Base-by-base conservation (phyloP, 768 basidiomycete species). In the Auriscalpium microsporum region DNA sequence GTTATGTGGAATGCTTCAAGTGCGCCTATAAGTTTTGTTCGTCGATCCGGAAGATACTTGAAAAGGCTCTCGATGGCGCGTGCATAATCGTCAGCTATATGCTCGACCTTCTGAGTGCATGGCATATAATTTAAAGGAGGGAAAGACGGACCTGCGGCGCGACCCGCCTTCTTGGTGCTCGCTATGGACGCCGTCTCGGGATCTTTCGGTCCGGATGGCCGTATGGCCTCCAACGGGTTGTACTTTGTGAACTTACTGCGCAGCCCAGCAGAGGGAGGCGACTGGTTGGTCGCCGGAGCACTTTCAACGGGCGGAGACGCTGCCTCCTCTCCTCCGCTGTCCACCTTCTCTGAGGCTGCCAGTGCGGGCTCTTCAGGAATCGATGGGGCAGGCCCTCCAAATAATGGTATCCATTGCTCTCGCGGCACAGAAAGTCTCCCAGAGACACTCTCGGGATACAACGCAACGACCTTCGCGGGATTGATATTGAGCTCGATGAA, bases 401-500 rank as follows among this genome's bases (percentile, higher is more conserved):
- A 96, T 3, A 94, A 71, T 5, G 78, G 73, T 64, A 95, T 85
- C 89, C 92, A 94, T 8, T 75, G 71, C 1, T 85, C 84, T 45
- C 72, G 78, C 10, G 84, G 80, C 0, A 87, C 80, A 6, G 83
- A 75, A 8, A 97, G 70, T 35, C 89, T 77, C 7, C 95, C 95
- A 1, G 92, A 79, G 3, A 98, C 80, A 11, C 76, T 75, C 37
- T 87, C 82, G 0, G 91, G 89, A 68, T 91, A 99, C 7, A 98
- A 72, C 1, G 94, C 87, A 19, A 98, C 78, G 3, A 99, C 90
- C 64, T 94, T 92, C 0, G 94, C 91, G 0, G 96, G 96, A 64
- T 94, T 94, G 61, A 94, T 75, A 60, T 97, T 87, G 44, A 95
- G 83, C 44, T 87, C 82, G 48, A 94, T 79, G 68, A 98, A 94